Evolutionary conservation across 2,329 filamentous ascomycete genomes (phyloP).

Genomic region (Fusarium buxicola): DNA sequence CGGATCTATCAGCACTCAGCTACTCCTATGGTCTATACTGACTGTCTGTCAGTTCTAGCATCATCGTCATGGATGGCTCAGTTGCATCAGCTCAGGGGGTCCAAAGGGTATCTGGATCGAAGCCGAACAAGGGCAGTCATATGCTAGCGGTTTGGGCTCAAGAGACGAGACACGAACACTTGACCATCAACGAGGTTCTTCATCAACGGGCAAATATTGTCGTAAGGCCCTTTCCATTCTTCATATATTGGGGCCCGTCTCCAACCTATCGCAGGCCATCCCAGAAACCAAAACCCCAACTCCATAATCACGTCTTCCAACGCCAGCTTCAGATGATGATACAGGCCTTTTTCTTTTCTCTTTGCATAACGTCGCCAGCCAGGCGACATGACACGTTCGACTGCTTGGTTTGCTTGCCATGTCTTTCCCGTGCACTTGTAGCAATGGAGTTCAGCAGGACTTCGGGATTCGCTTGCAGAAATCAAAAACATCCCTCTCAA

Average conservation of each 20-base stretch:
- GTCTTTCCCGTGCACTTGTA: background rate
- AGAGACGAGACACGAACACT: conserved; percentile 24
- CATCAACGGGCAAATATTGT: conserved; percentile 12
- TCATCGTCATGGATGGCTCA: background rate
- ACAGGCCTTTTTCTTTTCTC: conserved; percentile 26
- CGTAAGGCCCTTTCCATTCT: conserved; percentile 25
- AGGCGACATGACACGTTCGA: background rate
- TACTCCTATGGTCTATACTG: background rate
- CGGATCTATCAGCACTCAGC: background rate
- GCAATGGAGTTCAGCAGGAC: conserved; percentile 20
- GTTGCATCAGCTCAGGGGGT: background rate
- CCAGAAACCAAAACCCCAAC: conserved; percentile 33
- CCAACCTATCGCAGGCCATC: conserved; percentile 28
- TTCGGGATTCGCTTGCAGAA: conserved; percentile 37
- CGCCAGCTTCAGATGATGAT: conserved; percentile 43
- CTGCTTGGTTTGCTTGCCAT: conserved; percentile 6
- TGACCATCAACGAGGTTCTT: conserved; percentile 34
- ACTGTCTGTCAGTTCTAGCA: conserved; percentile 4
- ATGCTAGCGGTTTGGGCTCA: conserved; percentile 32
- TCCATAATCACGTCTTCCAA: conserved; percentile 39
- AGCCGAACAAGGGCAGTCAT: background rate
- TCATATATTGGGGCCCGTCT: conserved; percentile 29
- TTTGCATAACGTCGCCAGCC: conserved; percentile 12
- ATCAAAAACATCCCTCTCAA: conserved; percentile 12
- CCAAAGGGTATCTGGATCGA: background rate